phyloP scores from a whole-genome alignment of 2,329 filamentous ascomycete genomes.

The Colletotrichum liriopes region DNA sequence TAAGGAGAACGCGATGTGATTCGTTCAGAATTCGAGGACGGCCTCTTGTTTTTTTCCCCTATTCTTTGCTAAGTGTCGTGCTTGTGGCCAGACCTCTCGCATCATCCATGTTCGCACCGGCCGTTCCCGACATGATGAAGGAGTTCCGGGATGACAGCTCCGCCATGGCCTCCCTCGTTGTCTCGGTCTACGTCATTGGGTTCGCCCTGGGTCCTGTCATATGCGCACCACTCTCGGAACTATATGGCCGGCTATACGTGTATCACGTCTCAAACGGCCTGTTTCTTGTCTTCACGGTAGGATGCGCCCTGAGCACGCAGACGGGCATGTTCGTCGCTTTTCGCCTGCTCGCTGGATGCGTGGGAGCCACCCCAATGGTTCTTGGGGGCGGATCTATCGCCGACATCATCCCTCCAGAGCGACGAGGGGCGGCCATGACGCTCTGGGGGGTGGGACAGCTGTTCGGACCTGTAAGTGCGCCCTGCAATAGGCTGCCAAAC shows the following conservation, averaged over 20 bases:
- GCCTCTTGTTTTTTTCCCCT: neutral
- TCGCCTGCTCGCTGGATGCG: conserved; percentile 70
- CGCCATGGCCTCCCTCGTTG: conserved; percentile 73
- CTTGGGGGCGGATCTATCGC: conserved; percentile 75
- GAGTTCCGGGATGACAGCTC: conserved; percentile 71
- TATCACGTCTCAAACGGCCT: conserved; percentile 64
- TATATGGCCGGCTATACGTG: conserved; percentile 69
- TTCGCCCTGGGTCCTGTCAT: conserved; percentile 72
- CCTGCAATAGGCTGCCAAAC: too few species aligned
- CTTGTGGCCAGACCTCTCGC: neutral
- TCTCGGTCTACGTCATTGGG: conserved; percentile 75
- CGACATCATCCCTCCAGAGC: conserved; percentile 73
- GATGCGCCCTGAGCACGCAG: conserved; percentile 64
- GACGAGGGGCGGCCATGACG: conserved; percentile 71
- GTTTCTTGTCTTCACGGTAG: conserved; percentile 59
- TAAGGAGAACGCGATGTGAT: neutral
- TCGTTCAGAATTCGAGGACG: neutral
- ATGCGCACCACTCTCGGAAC: conserved; percentile 73
- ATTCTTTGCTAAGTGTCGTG: neutral
- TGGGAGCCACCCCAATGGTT: neutral
- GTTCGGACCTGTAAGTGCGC: conserved; percentile 57
- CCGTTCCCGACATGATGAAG: conserved; percentile 72
- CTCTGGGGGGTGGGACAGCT: conserved; percentile 61
- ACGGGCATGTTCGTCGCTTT: conserved; percentile 64
- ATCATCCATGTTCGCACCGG: conserved; percentile 75